These are phyloP conservation scores for Neobulgaria alba DNA, from an alignment of 2,329 filamentous ascomycete genomes.

Conservation along the genomic window DNA sequence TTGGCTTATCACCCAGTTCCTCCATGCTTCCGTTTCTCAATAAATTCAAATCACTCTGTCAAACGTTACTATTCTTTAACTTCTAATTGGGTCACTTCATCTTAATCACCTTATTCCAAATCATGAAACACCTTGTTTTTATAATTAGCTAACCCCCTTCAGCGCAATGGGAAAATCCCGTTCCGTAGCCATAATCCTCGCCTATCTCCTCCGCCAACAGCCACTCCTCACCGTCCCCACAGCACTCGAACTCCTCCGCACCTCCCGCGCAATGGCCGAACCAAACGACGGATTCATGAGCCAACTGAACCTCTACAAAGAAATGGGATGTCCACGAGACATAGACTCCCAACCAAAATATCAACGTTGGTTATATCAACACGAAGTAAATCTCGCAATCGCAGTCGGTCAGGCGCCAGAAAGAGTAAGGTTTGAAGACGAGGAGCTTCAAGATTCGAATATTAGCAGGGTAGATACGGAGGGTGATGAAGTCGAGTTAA, in stretches of 20 bases:
- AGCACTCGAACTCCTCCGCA: constrained; percentile 61
- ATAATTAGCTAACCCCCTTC: constrained; percentile 16
- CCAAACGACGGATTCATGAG: constrained; percentile 89
- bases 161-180: constrained; percentile 96
- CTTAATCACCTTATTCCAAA: neutral
- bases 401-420: constrained; percentile 71
- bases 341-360: constrained; percentile 66
- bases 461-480: constrained; percentile 15
- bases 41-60: neutral
- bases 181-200: constrained; percentile 74
- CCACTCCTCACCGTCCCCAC: constrained; percentile 37
- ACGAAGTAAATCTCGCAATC: constrained; percentile 57
- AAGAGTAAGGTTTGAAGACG: constrained; percentile 76
- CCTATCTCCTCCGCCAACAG: constrained; percentile 70
- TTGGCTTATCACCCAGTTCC: no score
- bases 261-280: constrained; percentile 68
- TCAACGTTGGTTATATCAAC: constrained; percentile 66
- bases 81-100: neutral
- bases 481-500: constrained; percentile 48
- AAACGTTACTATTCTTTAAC: neutral
- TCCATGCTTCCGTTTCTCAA: no score
- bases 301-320: constrained; percentile 78
- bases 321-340: constrained; percentile 70
- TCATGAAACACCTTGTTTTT: neutral
- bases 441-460: constrained; percentile 37